Percentiles rank a stretch among this genome's conserved stretches.
Conservation (phyloP, 306 rosid genomes). For the Sophora flavescens region DNA sequence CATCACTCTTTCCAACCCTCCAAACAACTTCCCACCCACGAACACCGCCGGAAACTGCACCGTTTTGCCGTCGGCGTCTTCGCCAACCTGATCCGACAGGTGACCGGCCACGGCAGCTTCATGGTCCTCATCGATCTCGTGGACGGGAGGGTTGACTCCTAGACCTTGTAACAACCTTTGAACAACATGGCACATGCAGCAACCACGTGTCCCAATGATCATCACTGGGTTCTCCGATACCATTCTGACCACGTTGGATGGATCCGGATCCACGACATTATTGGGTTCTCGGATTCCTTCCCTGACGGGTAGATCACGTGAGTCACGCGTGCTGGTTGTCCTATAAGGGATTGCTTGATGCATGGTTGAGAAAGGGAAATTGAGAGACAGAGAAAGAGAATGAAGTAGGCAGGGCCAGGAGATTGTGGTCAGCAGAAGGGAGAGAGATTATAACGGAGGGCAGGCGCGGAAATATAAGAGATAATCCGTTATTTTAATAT, state of each 20-base stretch:
- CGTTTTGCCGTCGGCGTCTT: background rate
- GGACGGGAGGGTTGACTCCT: conserved; percentile 80
- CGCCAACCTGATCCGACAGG: conserved; percentile 24
- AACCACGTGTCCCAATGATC: conserved; percentile 74
- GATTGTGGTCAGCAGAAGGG: background rate
- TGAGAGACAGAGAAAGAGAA: conserved; percentile 18
- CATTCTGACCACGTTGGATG: conserved; percentile 36
- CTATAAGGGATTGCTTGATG: conserved; percentile 84
- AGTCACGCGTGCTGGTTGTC: conserved; percentile 39
- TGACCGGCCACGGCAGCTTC: conserved; percentile 57
- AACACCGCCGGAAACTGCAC: conserved; percentile 86
- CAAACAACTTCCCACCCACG: conserved; percentile 86
- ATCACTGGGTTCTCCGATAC: conserved; percentile 78
- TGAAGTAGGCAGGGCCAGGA: background rate
- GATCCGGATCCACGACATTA: conserved; percentile 35
- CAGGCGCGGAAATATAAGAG: conserved; percentile 38
- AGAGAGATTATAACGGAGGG: background rate
- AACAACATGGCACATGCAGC: conserved; percentile 93
- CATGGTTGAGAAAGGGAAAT: conserved; percentile 52
- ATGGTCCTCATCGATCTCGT: conserved; percentile 68
- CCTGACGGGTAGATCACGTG: conserved; percentile 30
- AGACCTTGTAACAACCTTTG: conserved; percentile 75
- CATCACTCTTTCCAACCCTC: conserved; percentile 93
- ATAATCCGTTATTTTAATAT: background rate
- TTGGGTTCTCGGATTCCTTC: background rate